Conservation (phyloP, 2,329 filamentous ascomycete species). For the Blastomyces gilchristii region DNA sequence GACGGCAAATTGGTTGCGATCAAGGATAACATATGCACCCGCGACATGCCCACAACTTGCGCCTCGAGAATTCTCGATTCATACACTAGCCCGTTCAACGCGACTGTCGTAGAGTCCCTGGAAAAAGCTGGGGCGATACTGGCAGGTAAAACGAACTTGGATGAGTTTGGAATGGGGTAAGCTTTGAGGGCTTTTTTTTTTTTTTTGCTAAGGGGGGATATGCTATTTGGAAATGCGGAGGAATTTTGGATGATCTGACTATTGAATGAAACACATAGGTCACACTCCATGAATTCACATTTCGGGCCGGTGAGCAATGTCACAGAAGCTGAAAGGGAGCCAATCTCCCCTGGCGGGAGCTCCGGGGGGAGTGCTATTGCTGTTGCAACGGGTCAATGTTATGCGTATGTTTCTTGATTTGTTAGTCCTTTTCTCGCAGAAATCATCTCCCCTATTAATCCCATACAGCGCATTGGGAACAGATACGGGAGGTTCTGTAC, state of each 20-base stretch:
- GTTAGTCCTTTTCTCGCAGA: not conserved
- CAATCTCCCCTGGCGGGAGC: constrained; percentile 69
- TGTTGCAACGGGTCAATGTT: constrained; percentile 55
- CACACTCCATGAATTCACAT: constrained; percentile 59
- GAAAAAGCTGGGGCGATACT: constrained; percentile 52
- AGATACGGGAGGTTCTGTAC: constrained; percentile 83
- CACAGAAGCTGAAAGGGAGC: constrained; percentile 27
- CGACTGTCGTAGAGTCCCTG: constrained; percentile 65
- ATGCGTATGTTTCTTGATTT: constrained; percentile 38
- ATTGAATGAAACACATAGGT: constrained; percentile 27
- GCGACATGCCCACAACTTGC: constrained; percentile 64
- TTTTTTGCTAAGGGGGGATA: not conserved
- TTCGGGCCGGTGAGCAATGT: constrained; percentile 55
- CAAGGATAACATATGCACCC: constrained; percentile 68
- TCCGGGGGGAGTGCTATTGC: constrained; percentile 89
- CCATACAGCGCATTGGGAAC: constrained; percentile 64
- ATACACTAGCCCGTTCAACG: constrained; percentile 68
- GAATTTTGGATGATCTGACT: too few relatives aligned
- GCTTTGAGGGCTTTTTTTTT: not conserved
- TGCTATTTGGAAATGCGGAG: not conserved
- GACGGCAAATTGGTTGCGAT: constrained; percentile 48
- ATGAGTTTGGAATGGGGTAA: constrained; percentile 86
- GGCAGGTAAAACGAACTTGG: constrained; percentile 79
- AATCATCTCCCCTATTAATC: constrained; percentile 8
- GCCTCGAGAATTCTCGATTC: constrained; percentile 63